Conservation (phyloP, 176 grass and related monocot genomes). For the Carex littledalei region DNA sequence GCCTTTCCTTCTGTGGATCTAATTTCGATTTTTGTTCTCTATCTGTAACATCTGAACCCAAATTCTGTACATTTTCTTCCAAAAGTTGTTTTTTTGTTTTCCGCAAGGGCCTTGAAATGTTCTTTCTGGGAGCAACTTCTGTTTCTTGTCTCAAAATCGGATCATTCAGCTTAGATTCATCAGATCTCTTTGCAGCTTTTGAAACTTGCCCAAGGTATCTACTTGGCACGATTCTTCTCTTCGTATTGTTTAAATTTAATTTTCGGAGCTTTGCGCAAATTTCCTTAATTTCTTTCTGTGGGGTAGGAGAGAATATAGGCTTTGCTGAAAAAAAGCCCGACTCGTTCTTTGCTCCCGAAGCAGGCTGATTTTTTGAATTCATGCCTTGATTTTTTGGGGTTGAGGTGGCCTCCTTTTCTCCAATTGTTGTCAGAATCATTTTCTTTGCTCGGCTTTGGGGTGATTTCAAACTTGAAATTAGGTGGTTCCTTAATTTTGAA, state of each 20-base stretch:
- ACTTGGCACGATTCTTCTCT: slow-evolving; percentile 64
- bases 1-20: slow-evolving; percentile 36
- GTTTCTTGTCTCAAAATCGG: neutral
- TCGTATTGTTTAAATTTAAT: slow-evolving; percentile 16
- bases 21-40: slow-evolving; percentile 14
- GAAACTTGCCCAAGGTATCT: slow-evolving; percentile 47
- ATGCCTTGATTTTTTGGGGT: slow-evolving; percentile 5
- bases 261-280: slow-evolving; percentile 20
- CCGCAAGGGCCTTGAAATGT: neutral
- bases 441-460: slow-evolving; percentile 34
- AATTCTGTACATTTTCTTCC: slow-evolving; percentile 7
- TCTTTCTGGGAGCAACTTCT: neutral
- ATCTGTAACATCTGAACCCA: slow-evolving; percentile 23
- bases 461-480: slow-evolving; percentile 31
- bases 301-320: slow-evolving; percentile 34
- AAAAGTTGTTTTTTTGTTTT: slow-evolving; percentile 3
- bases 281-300: slow-evolving; percentile 39
- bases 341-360: neutral
- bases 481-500: slow-evolving; percentile 33
- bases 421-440: slow-evolving; percentile 1
- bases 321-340: slow-evolving; percentile 27
- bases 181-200: slow-evolving; percentile 31
- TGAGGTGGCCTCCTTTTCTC: neutral
- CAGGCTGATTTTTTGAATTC: neutral
- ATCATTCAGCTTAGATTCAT: slow-evolving; percentile 3